Percentiles rank a stretch among this genome's conserved stretches.
Conservation (phyloP, 2,329 filamentous ascomycete genomes). For the Aspergillus proliferans region DNA sequence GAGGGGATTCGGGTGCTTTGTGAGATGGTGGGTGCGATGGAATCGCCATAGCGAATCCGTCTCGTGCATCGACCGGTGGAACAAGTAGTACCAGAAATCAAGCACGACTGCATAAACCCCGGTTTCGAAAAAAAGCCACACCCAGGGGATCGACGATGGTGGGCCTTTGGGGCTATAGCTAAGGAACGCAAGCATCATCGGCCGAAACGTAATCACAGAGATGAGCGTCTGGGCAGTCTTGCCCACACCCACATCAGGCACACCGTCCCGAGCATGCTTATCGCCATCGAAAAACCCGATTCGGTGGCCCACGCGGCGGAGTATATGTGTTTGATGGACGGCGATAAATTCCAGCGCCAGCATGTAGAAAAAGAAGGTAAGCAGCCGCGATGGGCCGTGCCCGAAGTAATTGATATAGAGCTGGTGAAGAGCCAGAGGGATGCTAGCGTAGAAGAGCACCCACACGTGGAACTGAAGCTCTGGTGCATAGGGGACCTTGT, state of each 20-base stretch:
- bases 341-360: conserved; percentile 33
- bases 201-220: conserved; percentile 25
- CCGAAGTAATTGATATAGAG: conserved; percentile 23
- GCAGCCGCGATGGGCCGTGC: conserved; percentile 22
- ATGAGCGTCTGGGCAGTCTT: conserved; percentile 26
- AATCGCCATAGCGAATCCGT: conserved; percentile 33
- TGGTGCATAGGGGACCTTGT: conserved; percentile 35
- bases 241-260: conserved; percentile 34
- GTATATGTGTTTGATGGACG: conserved; percentile 33
- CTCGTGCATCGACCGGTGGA: conserved; percentile 36
- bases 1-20: conserved; percentile 37
- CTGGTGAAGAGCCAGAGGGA: conserved; percentile 36
- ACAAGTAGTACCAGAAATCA: conserved; percentile 33
- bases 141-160: conserved; percentile 18
- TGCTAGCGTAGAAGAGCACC: conserved; percentile 34
- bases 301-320: conserved; percentile 33
- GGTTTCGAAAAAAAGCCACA: conserved; percentile 33
- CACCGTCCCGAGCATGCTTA: conserved; percentile 38
- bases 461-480: conserved; percentile 32
- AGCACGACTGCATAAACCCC: conserved; percentile 35
- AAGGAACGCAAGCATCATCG: conserved; percentile 24
- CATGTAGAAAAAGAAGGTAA: conserved; percentile 33
- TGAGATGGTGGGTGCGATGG: conserved; percentile 39
- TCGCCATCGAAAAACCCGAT: conserved; percentile 42
- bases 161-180: conserved; percentile 19